phyloP scores from a whole-genome alignment of 305 asterid genomes.

The Lippia alba region DNA sequence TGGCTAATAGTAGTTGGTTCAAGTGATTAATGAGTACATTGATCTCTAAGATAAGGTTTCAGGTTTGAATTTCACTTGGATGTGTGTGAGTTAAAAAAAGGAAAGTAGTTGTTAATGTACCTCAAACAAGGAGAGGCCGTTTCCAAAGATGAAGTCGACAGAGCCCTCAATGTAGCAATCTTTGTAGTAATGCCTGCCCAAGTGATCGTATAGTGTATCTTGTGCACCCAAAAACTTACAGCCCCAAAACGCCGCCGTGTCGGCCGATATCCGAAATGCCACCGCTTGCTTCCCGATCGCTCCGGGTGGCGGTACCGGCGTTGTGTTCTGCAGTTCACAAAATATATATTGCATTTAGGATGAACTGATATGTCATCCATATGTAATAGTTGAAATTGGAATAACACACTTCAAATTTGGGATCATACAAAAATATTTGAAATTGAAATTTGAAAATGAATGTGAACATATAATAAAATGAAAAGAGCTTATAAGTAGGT shows the following conservation, averaged over 20 bases:
- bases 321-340: constrained; percentile 51
- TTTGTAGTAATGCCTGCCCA: constrained; percentile 86
- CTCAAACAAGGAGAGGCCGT: constrained; percentile 85
- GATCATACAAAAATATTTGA: no score
- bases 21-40: no score
- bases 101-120: constrained; percentile 31
- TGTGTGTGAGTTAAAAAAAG: no score
- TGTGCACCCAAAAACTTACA: constrained; percentile 93
- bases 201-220: constrained; percentile 85
- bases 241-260: constrained; percentile 77
- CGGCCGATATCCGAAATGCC: constrained; percentile 89
- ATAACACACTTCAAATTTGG: background rate
- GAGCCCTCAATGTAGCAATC: constrained; percentile 95
- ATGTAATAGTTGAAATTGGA: constrained; percentile 27
- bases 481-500: background rate
- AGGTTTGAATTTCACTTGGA: no score
- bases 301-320: constrained; percentile 83
- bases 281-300: constrained; percentile 93
- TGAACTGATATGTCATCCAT: no score
- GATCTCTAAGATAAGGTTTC: no score
- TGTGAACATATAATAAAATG: no score
- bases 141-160: constrained; percentile 91
- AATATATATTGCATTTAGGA: no score
- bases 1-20: no score
- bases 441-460: no score